These are phyloP conservation scores for Fusarium chaquense DNA, from an alignment of 2,329 filamentous ascomycete genomes.

Conservation along the genomic window DNA sequence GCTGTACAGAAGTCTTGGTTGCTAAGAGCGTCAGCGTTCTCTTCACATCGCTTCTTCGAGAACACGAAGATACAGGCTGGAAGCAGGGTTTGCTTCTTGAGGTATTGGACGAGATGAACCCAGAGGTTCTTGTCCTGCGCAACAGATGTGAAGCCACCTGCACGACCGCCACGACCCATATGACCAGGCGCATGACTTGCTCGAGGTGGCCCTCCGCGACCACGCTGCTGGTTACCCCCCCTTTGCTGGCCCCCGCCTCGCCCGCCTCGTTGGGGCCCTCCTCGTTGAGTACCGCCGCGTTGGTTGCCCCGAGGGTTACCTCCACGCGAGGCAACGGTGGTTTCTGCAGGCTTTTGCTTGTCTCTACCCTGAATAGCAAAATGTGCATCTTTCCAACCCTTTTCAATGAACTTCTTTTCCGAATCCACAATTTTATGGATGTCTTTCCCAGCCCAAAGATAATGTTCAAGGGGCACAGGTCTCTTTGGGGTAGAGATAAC, in stretches of 20 bases:
- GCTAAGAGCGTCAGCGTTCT: conserved; percentile 94
- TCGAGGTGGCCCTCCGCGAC: conserved; percentile 64
- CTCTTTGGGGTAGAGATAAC: conserved; percentile 98
- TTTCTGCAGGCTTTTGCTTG: conserved; percentile 68
- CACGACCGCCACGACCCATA: conserved; percentile 88
- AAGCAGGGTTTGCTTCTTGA: conserved; percentile 87
- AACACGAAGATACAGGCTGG: conserved; percentile 98
- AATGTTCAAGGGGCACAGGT: conserved; percentile 94
- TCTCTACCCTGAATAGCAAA: conserved; percentile 84
- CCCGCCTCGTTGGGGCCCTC: conserved; percentile 60
- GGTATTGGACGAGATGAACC: conserved; percentile 93
- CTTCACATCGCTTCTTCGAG: conserved; percentile 96
- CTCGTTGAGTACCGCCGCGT: conserved; percentile 52
- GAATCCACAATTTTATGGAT: conserved; percentile 95
- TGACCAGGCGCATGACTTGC: conserved; percentile 79
- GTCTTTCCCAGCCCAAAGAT: conserved; percentile 92
- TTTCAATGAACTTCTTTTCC: conserved; percentile 90
- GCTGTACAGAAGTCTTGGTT: conserved; percentile 97
- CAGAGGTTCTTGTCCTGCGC: conserved; percentile 96
- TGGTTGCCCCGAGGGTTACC: conserved; percentile 54
- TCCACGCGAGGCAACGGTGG: conserved; percentile 53
- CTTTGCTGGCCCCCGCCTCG: conserved; percentile 62
- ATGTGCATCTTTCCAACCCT: conserved; percentile 95
- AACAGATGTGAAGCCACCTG: conserved; percentile 86
- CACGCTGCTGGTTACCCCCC: conserved; percentile 63